These are phyloP conservation scores for Neofusicoccum umdonicola DNA, from an alignment of 2,329 filamentous ascomycete genomes.

Conservation along the genomic window DNA sequence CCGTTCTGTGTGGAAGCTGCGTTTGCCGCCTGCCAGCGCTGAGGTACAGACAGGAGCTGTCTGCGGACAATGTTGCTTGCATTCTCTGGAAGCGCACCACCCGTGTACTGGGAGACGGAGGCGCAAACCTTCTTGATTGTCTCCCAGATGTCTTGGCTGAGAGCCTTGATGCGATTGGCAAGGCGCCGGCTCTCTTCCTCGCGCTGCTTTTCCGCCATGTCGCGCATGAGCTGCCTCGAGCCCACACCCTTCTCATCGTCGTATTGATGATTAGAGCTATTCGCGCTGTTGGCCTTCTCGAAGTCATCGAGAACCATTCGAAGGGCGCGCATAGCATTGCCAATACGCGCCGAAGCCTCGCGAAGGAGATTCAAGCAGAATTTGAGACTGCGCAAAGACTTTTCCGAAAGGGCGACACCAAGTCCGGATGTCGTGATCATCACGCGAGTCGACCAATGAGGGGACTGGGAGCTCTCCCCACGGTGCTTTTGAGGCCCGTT, in stretches of 20 bases:
- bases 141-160: conserved; percentile 48
- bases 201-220: conserved; percentile 10
- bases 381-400: conserved; percentile 78
- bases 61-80: conserved; percentile 77
- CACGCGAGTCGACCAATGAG: conserved; percentile 74
- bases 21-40: conserved; percentile 74
- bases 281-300: conserved; percentile 51
- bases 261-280: conserved; percentile 22
- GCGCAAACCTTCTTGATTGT: conserved; percentile 74
- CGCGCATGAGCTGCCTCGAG: conserved; percentile 16
- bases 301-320: conserved; percentile 78
- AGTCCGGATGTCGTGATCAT: conserved; percentile 89
- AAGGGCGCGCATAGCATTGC: conserved; percentile 69
- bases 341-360: conserved; percentile 78
- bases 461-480: conserved; percentile 27
- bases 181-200: conserved; percentile 53
- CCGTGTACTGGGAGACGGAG: conserved; percentile 83
- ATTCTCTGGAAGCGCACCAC: conserved; percentile 87
- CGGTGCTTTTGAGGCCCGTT: conserved; percentile 26
- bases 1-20: conserved; percentile 31
- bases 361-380: conserved; percentile 79
- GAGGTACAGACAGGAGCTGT: conserved; percentile 80
- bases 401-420: conserved; percentile 86
- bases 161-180: conserved; percentile 71
- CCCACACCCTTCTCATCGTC: conserved; percentile 22